phyloP scores from a whole-genome alignment of 2,329 filamentous ascomycete genomes.

The Ceratocystis cubensis region DNA sequence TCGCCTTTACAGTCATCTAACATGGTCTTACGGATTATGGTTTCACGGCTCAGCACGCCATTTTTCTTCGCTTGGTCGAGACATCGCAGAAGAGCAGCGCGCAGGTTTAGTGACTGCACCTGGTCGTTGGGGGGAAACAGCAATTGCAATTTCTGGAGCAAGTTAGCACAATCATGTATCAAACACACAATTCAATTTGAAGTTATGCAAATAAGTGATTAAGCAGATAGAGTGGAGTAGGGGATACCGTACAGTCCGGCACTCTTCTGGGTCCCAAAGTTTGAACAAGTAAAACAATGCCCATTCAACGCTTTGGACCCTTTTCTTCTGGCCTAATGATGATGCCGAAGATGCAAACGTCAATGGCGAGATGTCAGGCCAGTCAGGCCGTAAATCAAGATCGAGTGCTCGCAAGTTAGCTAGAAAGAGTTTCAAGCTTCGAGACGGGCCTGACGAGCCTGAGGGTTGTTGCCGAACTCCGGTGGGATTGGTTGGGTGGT shows the following conservation, averaged over 20 bases:
- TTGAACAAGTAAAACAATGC: conserved; percentile 75
- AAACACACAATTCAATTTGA: no score
- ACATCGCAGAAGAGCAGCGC: conserved; percentile 66
- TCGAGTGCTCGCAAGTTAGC: conserved; percentile 75
- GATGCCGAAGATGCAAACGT: conserved; percentile 55
- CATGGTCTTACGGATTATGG: conserved; percentile 81
- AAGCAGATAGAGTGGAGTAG: no score
- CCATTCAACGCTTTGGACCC: conserved; percentile 79
- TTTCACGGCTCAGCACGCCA: conserved; percentile 66
- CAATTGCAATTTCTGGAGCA: conserved; percentile 62
- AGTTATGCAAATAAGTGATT: no score
- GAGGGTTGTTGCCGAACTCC: not conserved
- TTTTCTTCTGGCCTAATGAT: conserved; percentile 61
- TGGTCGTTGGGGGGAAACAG: conserved; percentile 88
- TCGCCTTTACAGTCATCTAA: conserved; percentile 92
- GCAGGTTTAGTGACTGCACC: conserved; percentile 79
- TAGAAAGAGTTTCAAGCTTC: conserved; percentile 55
- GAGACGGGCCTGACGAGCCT: conserved; percentile 23
- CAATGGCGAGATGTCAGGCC: conserved; percentile 60
- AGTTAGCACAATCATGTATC: conserved; percentile 12
- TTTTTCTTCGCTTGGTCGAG: conserved; percentile 82
- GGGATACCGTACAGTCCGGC: conserved; percentile 48
- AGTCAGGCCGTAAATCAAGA: conserved; percentile 62
- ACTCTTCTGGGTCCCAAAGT: conserved; percentile 67
- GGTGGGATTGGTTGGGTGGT: not conserved